Evolutionary conservation across 441 rosid species (phyloP), one percentile per base, ranked within the genome.

Genomic region (Biscutella laevigata): DNA sequence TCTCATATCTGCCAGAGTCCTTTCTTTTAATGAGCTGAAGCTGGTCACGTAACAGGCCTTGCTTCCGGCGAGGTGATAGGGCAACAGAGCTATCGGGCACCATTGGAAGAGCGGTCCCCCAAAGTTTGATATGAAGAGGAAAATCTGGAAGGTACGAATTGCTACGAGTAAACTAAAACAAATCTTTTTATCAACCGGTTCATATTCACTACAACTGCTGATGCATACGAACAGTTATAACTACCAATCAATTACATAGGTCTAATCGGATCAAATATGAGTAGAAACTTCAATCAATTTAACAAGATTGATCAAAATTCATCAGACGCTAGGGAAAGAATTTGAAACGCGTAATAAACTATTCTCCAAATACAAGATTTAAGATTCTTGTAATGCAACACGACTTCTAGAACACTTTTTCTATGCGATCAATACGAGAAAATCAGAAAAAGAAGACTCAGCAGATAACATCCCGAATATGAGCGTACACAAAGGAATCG

Each of bases 1-100:
- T 84, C 77, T 83, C 94, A 19, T 76, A 86, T 53, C 94, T 80
- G 12, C 77, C 77, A 7, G 76, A 72, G 50, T 94, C 94, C 42
- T 72, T 81, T 67, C 76, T 84, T 66, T 89, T 88, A 22, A 83
- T 74, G 48, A 77, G 56, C 51, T 86, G 87, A 43, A 94, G 81
- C 72, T 88, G 97, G 75, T 94, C 99, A 8, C 95, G 75, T 70
- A 94, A 56, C 28, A 94, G 77, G 36, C 99, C 95, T 5, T 76
- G 72, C 33, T 90, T 78, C 29, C 84, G 61, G 44, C 86, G 78
- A 28, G 90, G 82, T 46, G 86, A 79, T 47, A 73, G 77, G 57
- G 67, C 75, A 63, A 59, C 71, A 52, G 78, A 55, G 24, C 70
- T 61, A 57, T 83, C 79, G 48, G 73, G 81, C 63, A 72, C 75